phyloP scores from a whole-genome alignment of 371 early-diverging fungal genomes.

The Mortierella sp. region DNA sequence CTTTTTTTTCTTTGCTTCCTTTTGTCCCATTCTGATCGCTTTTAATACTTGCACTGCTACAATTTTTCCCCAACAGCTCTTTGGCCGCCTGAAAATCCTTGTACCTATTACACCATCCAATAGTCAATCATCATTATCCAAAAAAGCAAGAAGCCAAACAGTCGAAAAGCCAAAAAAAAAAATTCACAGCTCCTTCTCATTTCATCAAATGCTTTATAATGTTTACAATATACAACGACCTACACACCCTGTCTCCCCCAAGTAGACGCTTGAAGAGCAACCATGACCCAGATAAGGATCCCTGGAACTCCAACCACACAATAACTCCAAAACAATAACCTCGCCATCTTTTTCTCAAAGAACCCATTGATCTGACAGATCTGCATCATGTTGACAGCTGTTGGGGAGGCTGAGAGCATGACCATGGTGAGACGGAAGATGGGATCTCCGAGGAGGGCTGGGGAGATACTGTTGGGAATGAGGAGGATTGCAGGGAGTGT shows the following conservation, averaged over 20 bases:
- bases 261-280: slow-evolving; percentile 60
- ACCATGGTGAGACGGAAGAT: slow-evolving; percentile 67
- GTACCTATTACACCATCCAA: too few relatives aligned
- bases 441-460: slow-evolving; percentile 66
- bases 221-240: too few relatives aligned
- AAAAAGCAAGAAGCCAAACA: too few relatives aligned
- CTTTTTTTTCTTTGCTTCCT: too few relatives aligned
- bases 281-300: slow-evolving; percentile 64
- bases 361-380: slow-evolving; percentile 70
- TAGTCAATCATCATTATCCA: too few relatives aligned
- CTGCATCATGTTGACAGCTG: slow-evolving; percentile 73
- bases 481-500: slow-evolving; percentile 63
- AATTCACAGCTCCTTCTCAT: too few relatives aligned
- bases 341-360: slow-evolving; percentile 73
- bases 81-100: too few relatives aligned
- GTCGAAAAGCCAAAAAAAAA: too few relatives aligned
- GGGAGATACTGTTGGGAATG: slow-evolving; percentile 61
- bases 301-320: slow-evolving; percentile 70
- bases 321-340: slow-evolving; percentile 75
- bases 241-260: slow-evolving; percentile 10
- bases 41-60: too few relatives aligned
- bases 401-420: slow-evolving; percentile 69
- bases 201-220: too few relatives aligned
- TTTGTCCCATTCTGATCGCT: too few relatives aligned
- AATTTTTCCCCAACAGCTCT: too few relatives aligned